Base-by-base conservation (phyloP, 2,329 filamentous ascomycete genomes). In the Elsinoe arachidis region DNA sequence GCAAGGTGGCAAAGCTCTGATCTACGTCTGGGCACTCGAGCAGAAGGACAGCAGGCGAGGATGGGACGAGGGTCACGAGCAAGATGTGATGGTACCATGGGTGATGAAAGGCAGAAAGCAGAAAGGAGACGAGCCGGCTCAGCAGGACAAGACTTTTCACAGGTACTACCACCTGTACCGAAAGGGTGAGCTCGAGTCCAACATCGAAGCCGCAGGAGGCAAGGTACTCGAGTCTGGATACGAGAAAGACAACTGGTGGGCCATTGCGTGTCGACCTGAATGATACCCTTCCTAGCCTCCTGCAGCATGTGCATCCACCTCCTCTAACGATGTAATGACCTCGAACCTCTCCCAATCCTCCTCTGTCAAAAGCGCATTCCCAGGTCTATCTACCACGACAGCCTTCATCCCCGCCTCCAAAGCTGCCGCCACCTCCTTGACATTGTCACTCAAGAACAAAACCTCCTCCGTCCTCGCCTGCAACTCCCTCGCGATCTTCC, bases 211-310 rank as follows among this genome's bases (percentile, higher is more conserved):
- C 14, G 91, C 86, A 17, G 90, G 90, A 15, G 93, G 91, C 6
- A 74, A 73, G 51, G 83, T 96, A 12, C 66, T 93, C 21, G 85
- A 88, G 63, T 83, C 83, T 59, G 93, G 93, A 34, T 99, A 97
- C 72, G 93, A 99, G 69, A 91, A 85, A 75, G 93, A 97, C 69
- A 99, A 99, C 74, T 97, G 93, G 93, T 99, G 92, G 92, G 90
- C 85, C 56, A 85, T 96, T 68, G 80, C 54, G 17, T 35, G 9
- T 17, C 43, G 54, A 5, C 17, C 35, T 5, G 53, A 38, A 17
- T 55, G 23, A 54, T 2, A 21, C 30, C 21, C 49, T 23, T 26
- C 6, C n/a, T 15, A 21, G 11, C 12, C 43, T 15, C 19, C n/a
- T 21, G 3, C 15, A n/a, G 23, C 34, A 10, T 37, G 39, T 23